Percentiles rank a stretch among this genome's conserved stretches.
Conservation (phyloP, 306 rosid genomes). For the Echinosophora koreensis region DNA sequence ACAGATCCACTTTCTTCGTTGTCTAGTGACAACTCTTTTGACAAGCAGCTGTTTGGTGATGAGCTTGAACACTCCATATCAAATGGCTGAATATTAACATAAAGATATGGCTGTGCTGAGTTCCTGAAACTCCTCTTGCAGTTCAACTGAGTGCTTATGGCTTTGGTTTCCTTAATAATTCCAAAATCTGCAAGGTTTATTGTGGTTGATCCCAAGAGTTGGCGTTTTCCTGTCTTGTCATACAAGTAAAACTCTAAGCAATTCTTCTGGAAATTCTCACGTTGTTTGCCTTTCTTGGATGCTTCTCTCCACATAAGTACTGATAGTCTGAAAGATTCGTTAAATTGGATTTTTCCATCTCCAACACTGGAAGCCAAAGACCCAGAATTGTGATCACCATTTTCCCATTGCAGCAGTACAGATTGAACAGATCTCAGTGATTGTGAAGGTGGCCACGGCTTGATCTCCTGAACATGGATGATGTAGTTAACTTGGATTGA, state of each 20-base stretch:
- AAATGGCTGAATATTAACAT: slow-evolving; percentile 69
- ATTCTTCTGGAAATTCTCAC: slow-evolving; percentile 69
- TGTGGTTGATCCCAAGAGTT: slow-evolving; percentile 68
- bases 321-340: slow-evolving; percentile 68
- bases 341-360: slow-evolving; percentile 57
- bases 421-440: slow-evolving; percentile 62
- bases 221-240: slow-evolving; percentile 70
- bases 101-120: slow-evolving; percentile 65
- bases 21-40: slow-evolving; percentile 61
- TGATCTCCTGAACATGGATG: slow-evolving; percentile 73
- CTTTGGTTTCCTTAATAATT: slow-evolving; percentile 54
- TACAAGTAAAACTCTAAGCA: slow-evolving; percentile 70
- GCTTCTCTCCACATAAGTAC: slow-evolving; percentile 57
- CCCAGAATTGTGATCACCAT: slow-evolving; percentile 67
- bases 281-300: slow-evolving; percentile 60
- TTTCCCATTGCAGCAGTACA: slow-evolving; percentile 76
- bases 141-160: slow-evolving; percentile 56
- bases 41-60: slow-evolving; percentile 62
- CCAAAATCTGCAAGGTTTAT: slow-evolving; percentile 83
- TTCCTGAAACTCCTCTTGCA: slow-evolving; percentile 69
- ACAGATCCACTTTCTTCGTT: slow-evolving; percentile 63
- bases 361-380: slow-evolving; percentile 50
- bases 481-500: slow-evolving; percentile 64
- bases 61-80: slow-evolving; percentile 62
- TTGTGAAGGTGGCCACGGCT: slow-evolving; percentile 81